Conservation (phyloP, 192 early-diverging fungal genomes). For the Backusella liffmaniae region DNA sequence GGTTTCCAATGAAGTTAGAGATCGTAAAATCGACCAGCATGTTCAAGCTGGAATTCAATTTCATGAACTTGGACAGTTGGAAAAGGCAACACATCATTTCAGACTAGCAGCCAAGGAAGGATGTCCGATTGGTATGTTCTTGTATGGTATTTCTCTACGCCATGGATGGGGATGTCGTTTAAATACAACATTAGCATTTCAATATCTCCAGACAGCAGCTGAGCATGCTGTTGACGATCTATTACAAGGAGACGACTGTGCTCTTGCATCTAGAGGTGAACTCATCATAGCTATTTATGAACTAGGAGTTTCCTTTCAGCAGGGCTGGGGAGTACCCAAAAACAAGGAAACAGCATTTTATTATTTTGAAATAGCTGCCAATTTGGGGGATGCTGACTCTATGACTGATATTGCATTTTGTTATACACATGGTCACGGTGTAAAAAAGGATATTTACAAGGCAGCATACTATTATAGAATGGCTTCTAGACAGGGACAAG, state of each 20-base stretch:
- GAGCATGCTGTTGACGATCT: constrained; percentile 68
- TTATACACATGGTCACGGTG: constrained; percentile 71
- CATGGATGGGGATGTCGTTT: constrained; percentile 76
- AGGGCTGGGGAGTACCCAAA: constrained; percentile 78
- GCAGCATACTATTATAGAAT: constrained; percentile 78
- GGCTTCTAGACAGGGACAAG: constrained; percentile 67
- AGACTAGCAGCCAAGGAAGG: constrained; percentile 64
- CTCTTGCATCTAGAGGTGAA: constrained; percentile 62
- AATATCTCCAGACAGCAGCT: constrained; percentile 72
- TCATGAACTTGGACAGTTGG: constrained; percentile 74
- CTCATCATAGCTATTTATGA: constrained; percentile 82
- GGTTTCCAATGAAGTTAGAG: not conserved
- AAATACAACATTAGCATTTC: constrained; percentile 48
- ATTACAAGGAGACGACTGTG: constrained; percentile 38
- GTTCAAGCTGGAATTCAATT: constrained; percentile 68
- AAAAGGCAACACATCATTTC: constrained; percentile 72
- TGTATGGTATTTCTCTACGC: constrained; percentile 74
- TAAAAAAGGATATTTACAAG: constrained; percentile 66
- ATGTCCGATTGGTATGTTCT: constrained; percentile 73
- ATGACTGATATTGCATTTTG: constrained; percentile 68
- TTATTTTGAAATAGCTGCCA: constrained; percentile 80
- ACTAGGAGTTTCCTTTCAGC: constrained; percentile 74
- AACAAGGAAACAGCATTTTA: constrained; percentile 73
- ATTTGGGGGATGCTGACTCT: constrained; percentile 73
- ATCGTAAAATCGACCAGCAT: constrained; percentile 21